phyloP scores from a whole-genome alignment of 805 yeast species.

The Candida verbasci region DNA sequence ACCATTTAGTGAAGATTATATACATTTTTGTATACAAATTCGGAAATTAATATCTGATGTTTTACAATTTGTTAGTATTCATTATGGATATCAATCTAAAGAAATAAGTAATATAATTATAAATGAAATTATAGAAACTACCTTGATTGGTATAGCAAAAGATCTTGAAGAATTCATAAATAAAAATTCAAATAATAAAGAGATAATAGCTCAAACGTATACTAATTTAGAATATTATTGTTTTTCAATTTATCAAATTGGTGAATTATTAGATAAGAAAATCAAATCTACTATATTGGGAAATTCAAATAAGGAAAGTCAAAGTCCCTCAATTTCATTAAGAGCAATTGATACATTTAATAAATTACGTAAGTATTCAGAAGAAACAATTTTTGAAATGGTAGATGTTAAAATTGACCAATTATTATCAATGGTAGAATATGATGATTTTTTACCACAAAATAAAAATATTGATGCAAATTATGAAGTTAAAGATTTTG shows the following conservation, averaged over 20 bases:
- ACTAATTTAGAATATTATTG: constrained; percentile 86
- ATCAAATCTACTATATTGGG: constrained; percentile 35
- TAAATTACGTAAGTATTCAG: constrained; percentile 65
- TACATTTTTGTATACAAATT: constrained; percentile 76
- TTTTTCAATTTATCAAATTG: constrained; percentile 67
- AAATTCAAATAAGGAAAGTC: constrained; percentile 33
- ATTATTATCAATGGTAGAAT: constrained; percentile 78
- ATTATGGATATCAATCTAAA: constrained; percentile 59
- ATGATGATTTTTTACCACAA: constrained; percentile 69
- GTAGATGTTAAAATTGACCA: constrained; percentile 78
- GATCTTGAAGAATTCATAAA: constrained; percentile 54
- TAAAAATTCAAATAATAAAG: constrained; percentile 72
- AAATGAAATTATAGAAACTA: constrained; percentile 56
- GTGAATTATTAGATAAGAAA: constrained; percentile 37
- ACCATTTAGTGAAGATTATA: constrained; percentile 87
- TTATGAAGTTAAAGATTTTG: constrained; percentile 74
- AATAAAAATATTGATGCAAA: constrained; percentile 58
- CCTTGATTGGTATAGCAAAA: constrained; percentile 48
- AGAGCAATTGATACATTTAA: constrained; percentile 53
- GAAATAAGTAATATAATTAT: constrained; percentile 55
- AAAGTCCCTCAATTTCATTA: constrained; percentile 35
- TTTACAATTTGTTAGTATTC: constrained; percentile 59
- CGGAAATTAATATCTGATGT: constrained; percentile 57
- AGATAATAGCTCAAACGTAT: constrained; percentile 83
- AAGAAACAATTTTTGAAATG: constrained; percentile 72